A percentile compares a stretch with the other conserved stretches of the same genome.
These are phyloP conservation scores for Polytrichum commune DNA, from an alignment of 225 moss, liverwort and hornwort species.

Conservation along the genomic window DNA sequence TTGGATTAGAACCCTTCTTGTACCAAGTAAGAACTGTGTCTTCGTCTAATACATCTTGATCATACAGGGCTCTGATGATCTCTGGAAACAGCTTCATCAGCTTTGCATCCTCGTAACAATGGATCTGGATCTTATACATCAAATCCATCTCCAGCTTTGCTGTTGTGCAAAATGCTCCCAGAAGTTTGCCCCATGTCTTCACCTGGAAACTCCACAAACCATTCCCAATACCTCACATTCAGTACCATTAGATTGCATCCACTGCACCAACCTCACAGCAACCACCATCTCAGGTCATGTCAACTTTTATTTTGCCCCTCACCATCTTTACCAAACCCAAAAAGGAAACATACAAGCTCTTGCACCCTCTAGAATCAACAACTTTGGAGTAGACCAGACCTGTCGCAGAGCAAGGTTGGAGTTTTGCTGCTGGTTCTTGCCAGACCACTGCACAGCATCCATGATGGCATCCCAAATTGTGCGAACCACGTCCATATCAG, in stretches of 20 bases:
- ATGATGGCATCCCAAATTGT: slow-evolving; percentile 97
- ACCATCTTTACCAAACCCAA: no score
- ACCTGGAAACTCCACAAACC: slow-evolving; percentile 39
- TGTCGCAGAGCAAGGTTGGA: slow-evolving; percentile 84
- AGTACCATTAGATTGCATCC: not conserved
- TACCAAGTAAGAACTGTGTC: slow-evolving; percentile 92
- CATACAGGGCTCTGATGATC: slow-evolving; percentile 89
- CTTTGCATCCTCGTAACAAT: slow-evolving; percentile 95
- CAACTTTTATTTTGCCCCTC: no score
- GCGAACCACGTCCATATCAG: slow-evolving; percentile 86
- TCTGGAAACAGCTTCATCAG: slow-evolving; percentile 98
- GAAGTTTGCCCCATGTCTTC: slow-evolving; percentile 93
- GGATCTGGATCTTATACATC: slow-evolving; percentile 87
- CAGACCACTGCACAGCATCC: slow-evolving; percentile 97
- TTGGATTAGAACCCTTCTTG: slow-evolving; percentile 89
- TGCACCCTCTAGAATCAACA: no score
- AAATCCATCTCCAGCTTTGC: slow-evolving; percentile 90
- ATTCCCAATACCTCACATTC: not conserved
- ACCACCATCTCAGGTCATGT: no score
- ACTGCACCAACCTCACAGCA: no score
- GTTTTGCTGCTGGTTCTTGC: slow-evolving; percentile 97
- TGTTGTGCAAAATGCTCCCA: slow-evolving; percentile 85
- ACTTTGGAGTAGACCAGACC: slow-evolving; percentile 19
- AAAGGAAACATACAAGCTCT: no score
- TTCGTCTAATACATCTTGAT: slow-evolving; percentile 90